Conservation (phyloP, 2,329 filamentous ascomycete genomes). For the Biscogniauxia mediterranea region DNA sequence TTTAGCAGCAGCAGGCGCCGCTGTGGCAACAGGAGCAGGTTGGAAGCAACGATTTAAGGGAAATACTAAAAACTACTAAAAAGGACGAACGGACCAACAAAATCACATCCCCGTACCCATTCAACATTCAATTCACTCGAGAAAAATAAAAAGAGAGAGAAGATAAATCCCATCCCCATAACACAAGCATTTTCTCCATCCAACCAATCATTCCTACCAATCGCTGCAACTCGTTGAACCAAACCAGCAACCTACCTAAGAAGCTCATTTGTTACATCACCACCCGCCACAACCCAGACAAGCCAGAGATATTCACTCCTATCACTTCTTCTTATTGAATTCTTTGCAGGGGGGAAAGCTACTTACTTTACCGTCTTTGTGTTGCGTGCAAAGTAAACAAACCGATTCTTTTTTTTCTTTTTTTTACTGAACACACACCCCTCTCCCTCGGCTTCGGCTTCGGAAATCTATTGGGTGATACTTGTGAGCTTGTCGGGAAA, state of each 20-base stretch:
- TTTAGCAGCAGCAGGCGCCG: background rate
- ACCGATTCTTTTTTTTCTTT: slow-evolving; percentile 20
- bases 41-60: background rate
- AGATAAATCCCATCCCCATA: background rate
- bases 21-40: no score
- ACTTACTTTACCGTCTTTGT: background rate
- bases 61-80: background rate
- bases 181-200: slow-evolving; percentile 10
- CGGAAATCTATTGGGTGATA: background rate
- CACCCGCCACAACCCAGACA: slow-evolving; percentile 7
- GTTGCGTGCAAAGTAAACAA: slow-evolving; percentile 26
- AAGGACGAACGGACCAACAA: background rate
- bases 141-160: background rate
- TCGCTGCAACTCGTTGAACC: slow-evolving; percentile 25
- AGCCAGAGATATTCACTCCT: background rate
- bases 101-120: background rate
- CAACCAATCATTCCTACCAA: slow-evolving; percentile 35
- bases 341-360: background rate
- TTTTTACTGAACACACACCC: slow-evolving; percentile 1
- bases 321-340: background rate
- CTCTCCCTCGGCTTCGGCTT: slow-evolving; percentile 3
- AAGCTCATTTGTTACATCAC: slow-evolving; percentile 34
- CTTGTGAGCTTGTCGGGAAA: background rate
- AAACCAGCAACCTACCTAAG: slow-evolving; percentile 9
- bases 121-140: background rate